phyloP scores from a whole-genome alignment of 805 yeast species.

The Nakazawaea anatomiae region DNA sequence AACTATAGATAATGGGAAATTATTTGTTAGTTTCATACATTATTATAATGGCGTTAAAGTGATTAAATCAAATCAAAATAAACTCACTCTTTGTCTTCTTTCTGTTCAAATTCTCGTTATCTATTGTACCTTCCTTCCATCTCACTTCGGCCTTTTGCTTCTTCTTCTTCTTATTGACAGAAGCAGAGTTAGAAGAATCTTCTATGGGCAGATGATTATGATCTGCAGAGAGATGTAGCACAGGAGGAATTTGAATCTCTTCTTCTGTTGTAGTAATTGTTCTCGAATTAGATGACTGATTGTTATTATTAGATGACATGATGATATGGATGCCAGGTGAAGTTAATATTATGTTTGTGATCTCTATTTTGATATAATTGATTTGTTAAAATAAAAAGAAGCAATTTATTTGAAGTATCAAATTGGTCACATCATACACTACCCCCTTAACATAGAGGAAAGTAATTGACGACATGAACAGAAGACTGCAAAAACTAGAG shows the following conservation, averaged over 20 bases:
- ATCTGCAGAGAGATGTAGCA: not conserved
- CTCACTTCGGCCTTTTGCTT: conserved; percentile 45
- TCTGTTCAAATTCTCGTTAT: conserved; percentile 82
- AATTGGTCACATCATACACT: no score
- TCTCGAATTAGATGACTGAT: not conserved
- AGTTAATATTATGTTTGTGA: no score
- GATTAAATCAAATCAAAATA: not conserved
- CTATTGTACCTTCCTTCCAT: conserved; percentile 85
- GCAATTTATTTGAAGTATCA: no score
- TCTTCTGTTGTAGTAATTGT: not conserved
- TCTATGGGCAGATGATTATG: not conserved
- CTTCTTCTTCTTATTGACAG: not conserved
- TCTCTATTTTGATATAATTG: no score
- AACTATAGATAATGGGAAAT: conserved; percentile 22
- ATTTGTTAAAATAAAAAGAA: no score
- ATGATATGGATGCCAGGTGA: not conserved
- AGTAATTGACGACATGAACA: no score
- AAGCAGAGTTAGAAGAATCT: no score
- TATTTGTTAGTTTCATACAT: not conserved
- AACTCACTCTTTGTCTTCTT: conserved; percentile 73
- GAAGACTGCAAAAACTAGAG: no score
- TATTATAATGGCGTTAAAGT: not conserved
- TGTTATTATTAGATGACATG: not conserved
- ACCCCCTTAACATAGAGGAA: no score
- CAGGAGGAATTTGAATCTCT: not conserved